Evolutionary conservation across 1,284 basidiomycete genomes (phyloP), one percentile per base, ranked within the genome.

Genomic region (Ceratobasidium theobromae): DNA sequence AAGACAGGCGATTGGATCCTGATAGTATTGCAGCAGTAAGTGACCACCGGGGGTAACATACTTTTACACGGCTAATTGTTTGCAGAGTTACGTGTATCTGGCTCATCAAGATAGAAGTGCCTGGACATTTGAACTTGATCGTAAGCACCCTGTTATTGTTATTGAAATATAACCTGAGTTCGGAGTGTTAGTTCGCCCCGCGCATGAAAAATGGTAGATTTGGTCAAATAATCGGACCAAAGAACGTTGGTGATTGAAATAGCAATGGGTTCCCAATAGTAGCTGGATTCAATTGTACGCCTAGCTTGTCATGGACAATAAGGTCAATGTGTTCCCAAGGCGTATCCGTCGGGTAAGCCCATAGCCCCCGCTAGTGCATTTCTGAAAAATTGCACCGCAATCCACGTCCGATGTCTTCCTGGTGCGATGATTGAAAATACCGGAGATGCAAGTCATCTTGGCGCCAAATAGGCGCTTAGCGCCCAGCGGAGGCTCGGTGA

Each of bases 121-220:
- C 3, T 86, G 82, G 83, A 84, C 84, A n/a, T 86, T 85, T 83
- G 86, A 88, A 72, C 77, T 88, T 51, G 87, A 88, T 70, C 75
- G 85, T 85, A 72, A 78, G 83, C 74, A 21, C 1, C 46, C 33
- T 40, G 4, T 33, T 1, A 52, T 48, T 21, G n/a, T 11, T 46
- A 4, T 53, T 5, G 11, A 4, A 25, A 46, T 52, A 55, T 27
- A 27, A n/a, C 8, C 49, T 12, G 49, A 72, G 1, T 71, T 52
- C n/a, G 11, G 32, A 32, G 30, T 57, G 45, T 55, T 38, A 80
- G 79, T 80, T 21, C 77, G 79, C 45, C 79, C 79, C n/a, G 78
- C 79, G 12, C 79, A 80, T 54, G 79, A 80, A 70, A 78, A 73
- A 67, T 80, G 79, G 79, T 80, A 70, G 76, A 45, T 12, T 48